These are phyloP conservation scores for Vaccinium corymbosum DNA, from an alignment of 148 eudicot species.

Conservation along the genomic window DNA sequence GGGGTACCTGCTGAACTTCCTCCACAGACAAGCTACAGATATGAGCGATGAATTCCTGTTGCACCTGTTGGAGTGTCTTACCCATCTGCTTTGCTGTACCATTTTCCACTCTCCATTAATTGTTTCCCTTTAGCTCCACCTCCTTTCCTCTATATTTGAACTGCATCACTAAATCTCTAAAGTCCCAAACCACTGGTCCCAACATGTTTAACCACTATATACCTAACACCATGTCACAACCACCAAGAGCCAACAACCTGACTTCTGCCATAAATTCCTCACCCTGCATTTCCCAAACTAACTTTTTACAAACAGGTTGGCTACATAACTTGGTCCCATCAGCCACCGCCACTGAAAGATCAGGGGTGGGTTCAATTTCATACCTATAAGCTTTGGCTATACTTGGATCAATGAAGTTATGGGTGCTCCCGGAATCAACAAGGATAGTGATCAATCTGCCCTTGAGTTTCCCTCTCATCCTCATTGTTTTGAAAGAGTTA, in stretches of 20 bases:
- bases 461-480: not conserved
- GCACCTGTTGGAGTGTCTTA: not conserved
- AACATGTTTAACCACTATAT: not conserved
- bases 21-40: too few species aligned
- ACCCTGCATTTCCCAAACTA: not conserved
- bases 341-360: not conserved
- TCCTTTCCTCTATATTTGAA: not conserved
- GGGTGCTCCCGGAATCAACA: not conserved
- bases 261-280: not conserved
- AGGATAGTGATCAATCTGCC: not conserved
- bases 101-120: not conserved
- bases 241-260: not conserved
- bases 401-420: not conserved
- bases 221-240: not conserved
- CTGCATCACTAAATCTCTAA: too few species aligned
- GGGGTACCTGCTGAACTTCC: too few species aligned
- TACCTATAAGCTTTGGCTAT: not conserved
- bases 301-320: not conserved
- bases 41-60: too few species aligned
- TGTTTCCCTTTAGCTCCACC: not conserved
- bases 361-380: not conserved
- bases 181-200: too few species aligned
- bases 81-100: not conserved
- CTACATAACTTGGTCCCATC: not conserved
- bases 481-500: not conserved